Evolutionary conservation across 805 yeast genomes (phyloP), one percentile per base, ranked within the genome.

Genomic region (Yarrowia sp.): DNA sequence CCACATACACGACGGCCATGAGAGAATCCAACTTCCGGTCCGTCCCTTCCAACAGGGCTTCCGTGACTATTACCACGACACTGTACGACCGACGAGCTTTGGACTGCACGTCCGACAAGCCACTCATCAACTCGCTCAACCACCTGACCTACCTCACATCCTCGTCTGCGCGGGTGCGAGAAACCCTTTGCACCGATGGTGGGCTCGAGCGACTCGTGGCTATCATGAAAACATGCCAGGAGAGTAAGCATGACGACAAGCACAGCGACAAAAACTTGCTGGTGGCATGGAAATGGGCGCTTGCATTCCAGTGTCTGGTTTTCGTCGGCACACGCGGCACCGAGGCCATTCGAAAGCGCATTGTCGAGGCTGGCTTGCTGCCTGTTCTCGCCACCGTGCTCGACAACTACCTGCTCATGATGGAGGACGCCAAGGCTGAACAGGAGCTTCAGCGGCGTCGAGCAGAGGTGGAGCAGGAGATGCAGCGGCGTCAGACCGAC

Each of bases 221-320:
- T 65, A 93, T 93, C 36, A 78, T 93, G 64, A 89, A 90, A 72
- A 96, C 89, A 70, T 92, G 97, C 72, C 85, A 83, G 67, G 70
- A 68, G 39, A 42, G 47, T 15, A 45, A 51, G 33, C 41, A 50
- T 22, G 65, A 58, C n/a, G 53, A 45, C 47, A 31, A 50, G 47
- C 55, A 55, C 47, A 39, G 65, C 36, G 63, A 50, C 18, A 51
- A 78, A 74, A 68, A 77, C 48, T 82, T 86, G 31, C 79, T 90
- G 68, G 80, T 88, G n/a, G 92, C 96, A 0, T 93, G 97, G 97
- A 93, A 93, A 77, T 93, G 99, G 99, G 90, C 96, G 6, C 78
- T 93, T 64, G 90, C 98, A 0, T 86, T 95, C 72, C 99, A 93
- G 78, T 92, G 98, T 74, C 78, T 93, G 65, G 96, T 93, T 0